These are phyloP conservation scores for Aspergillus olivimuriae DNA, from an alignment of 495 filamentous ascomycete species.

Conservation along the genomic window DNA sequence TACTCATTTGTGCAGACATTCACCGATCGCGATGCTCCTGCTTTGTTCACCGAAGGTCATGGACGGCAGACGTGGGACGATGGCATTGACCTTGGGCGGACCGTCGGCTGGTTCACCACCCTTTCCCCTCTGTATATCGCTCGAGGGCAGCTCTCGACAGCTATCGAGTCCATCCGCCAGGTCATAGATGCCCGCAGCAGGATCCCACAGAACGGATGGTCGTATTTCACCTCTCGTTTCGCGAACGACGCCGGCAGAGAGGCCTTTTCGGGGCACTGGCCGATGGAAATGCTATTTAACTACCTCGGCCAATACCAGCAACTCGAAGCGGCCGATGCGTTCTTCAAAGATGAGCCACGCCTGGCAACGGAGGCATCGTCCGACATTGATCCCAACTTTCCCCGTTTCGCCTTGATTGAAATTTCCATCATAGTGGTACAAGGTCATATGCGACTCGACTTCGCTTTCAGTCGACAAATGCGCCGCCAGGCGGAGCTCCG, in stretches of 20 bases:
- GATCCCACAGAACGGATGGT: constrained; percentile 16
- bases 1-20: constrained; percentile 32
- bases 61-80: constrained; percentile 34
- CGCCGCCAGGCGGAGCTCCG: no score
- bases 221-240: constrained; percentile 17
- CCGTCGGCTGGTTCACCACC: constrained; percentile 46
- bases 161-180: constrained; percentile 5
- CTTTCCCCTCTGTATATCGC: constrained; percentile 21
- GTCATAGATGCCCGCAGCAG: constrained; percentile 9
- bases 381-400: not conserved
- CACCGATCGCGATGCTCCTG: constrained; percentile 39
- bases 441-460: no score
- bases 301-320: constrained; percentile 4
- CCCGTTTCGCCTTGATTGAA: not conserved
- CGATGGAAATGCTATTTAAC: constrained; percentile 7
- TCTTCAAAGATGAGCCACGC: not conserved
- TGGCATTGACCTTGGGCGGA: constrained; percentile 36
- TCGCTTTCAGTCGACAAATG: no score
- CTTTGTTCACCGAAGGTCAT: constrained; percentile 39
- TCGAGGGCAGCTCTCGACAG: not conserved
- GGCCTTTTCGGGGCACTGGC: not conserved
- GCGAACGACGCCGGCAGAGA: not conserved
- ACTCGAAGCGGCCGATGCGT: not conserved
- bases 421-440: no score
- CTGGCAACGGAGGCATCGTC: no score